These are phyloP conservation scores for Wallacemonas sp. DNA, from an alignment of 208 protist species.

Conservation along the genomic window DNA sequence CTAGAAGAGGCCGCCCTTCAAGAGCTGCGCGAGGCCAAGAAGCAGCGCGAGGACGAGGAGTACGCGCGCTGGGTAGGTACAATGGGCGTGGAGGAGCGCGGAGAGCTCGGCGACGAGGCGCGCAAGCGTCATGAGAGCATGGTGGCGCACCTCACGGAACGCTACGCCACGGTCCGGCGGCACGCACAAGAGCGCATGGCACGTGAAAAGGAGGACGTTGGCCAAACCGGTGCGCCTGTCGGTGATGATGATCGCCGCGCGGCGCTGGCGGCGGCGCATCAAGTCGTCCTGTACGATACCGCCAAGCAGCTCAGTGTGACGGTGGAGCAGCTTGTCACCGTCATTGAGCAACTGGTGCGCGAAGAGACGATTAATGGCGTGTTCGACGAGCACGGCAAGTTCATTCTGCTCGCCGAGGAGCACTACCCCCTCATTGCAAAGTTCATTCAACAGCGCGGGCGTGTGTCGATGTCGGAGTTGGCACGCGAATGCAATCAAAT, in stretches of 20 bases:
- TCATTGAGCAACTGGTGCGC: conserved; percentile 56
- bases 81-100: conserved; percentile 62
- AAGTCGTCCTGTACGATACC: conserved; percentile 58
- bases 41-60: conserved; percentile 51
- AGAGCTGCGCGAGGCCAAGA: conserved; percentile 61
- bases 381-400: conserved; percentile 86
- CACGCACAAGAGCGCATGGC: conserved; percentile 5
- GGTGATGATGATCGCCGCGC: not conserved
- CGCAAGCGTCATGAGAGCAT: conserved; percentile 27
- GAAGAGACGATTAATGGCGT: conserved; percentile 50
- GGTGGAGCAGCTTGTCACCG: conserved; percentile 49
- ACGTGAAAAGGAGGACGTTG: not conserved
- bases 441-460: conserved; percentile 58
- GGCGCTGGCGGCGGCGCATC: conserved; percentile 14
- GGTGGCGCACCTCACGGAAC: conserved; percentile 23
- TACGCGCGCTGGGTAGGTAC: conserved; percentile 60
- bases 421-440: conserved; percentile 50
- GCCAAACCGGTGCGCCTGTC: not conserved
- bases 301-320: conserved; percentile 48
- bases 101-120: conserved; percentile 64
- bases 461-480: conserved; percentile 66
- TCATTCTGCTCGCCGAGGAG: conserved; percentile 51
- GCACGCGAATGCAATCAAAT: conserved; percentile 71
- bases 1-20: conserved; percentile 52
- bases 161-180: conserved; percentile 26